phyloP scores from a whole-genome alignment of 2,329 filamentous ascomycete species.

The Geoglossum cookeanum region DNA sequence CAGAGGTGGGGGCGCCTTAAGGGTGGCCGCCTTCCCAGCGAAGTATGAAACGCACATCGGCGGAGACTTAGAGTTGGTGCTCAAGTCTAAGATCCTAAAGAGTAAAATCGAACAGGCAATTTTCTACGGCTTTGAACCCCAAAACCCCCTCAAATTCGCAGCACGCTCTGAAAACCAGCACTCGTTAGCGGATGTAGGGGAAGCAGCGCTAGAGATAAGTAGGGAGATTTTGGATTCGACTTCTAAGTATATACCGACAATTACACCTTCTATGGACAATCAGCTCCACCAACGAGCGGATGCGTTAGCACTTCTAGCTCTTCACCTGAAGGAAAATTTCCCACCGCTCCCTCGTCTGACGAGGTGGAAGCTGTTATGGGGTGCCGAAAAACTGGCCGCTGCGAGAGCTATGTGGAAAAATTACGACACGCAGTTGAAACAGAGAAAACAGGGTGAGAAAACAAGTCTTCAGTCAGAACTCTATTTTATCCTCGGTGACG shows the following conservation, averaged over 20 bases:
- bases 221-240: slow-evolving; percentile 62
- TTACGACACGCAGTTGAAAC: slow-evolving; percentile 48
- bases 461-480: slow-evolving; percentile 56
- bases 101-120: slow-evolving; percentile 87
- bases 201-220: slow-evolving; percentile 63
- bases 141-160: slow-evolving; percentile 77
- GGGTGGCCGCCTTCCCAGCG: slow-evolving; percentile 26
- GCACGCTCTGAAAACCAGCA: slow-evolving; percentile 48
- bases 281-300: slow-evolving; percentile 56
- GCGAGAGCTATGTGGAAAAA: slow-evolving; percentile 62
- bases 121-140: slow-evolving; percentile 66
- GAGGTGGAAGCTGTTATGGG: slow-evolving; percentile 67
- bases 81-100: slow-evolving; percentile 25
- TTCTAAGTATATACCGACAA: slow-evolving; percentile 51
- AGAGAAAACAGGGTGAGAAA: slow-evolving; percentile 37
- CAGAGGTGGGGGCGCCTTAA: slow-evolving; percentile 36
- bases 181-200: slow-evolving; percentile 47
- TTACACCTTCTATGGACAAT: slow-evolving; percentile 59
- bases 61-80: not conserved
- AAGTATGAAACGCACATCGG: slow-evolving; percentile 8
- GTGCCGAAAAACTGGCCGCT: slow-evolving; percentile 77
- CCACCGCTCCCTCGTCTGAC: slow-evolving; percentile 45
- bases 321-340: slow-evolving; percentile 47
- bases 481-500: slow-evolving; percentile 55
- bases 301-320: slow-evolving; percentile 57